Evolutionary conservation across 2,329 filamentous ascomycete genomes (phyloP).

Genomic region (Xylariomycetidae sp.): DNA sequence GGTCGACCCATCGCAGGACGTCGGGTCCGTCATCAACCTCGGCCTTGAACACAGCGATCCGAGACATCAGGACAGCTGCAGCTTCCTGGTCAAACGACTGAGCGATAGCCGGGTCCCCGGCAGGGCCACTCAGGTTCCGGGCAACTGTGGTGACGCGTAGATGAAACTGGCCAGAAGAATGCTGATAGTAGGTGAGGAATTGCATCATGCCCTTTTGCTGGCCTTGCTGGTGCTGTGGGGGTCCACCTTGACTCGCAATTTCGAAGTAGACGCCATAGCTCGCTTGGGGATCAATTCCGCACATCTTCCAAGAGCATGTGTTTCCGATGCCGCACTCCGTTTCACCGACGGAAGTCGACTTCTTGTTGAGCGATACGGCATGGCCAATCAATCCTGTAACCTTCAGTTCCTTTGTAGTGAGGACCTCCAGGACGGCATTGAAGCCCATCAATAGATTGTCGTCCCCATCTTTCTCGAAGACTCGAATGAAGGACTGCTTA

Average conservation of each 20-base stretch:
- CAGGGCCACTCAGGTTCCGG: constrained; percentile 83
- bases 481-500: constrained; percentile 93
- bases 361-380: constrained; percentile 95
- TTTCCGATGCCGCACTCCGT: constrained; percentile 98
- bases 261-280: constrained; percentile 98
- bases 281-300: constrained; percentile 86
- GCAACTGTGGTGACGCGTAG: constrained; percentile 92
- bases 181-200: constrained; percentile 97
- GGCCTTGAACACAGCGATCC: constrained; percentile 97
- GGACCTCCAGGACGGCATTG: constrained; percentile 89
- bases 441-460: constrained; percentile 98
- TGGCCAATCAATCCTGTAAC: constrained; percentile 96
- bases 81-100: constrained; percentile 99
- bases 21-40: constrained; percentile 99
- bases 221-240: constrained; percentile 75
- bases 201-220: constrained; percentile 95
- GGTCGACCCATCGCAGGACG: constrained; percentile 94
- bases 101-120: constrained; percentile 88
- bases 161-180: constrained; percentile 93
- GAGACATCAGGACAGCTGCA: constrained; percentile 95
- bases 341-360: constrained; percentile 92
- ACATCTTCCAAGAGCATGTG: constrained; percentile 99
- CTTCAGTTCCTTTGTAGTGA: constrained; percentile 97
- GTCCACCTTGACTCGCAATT: constrained; percentile 88
- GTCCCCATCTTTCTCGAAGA: constrained; percentile 94